Base-by-base conservation (phyloP, 1,284 basidiomycete species). In the Chondrostereum purpureum region DNA sequence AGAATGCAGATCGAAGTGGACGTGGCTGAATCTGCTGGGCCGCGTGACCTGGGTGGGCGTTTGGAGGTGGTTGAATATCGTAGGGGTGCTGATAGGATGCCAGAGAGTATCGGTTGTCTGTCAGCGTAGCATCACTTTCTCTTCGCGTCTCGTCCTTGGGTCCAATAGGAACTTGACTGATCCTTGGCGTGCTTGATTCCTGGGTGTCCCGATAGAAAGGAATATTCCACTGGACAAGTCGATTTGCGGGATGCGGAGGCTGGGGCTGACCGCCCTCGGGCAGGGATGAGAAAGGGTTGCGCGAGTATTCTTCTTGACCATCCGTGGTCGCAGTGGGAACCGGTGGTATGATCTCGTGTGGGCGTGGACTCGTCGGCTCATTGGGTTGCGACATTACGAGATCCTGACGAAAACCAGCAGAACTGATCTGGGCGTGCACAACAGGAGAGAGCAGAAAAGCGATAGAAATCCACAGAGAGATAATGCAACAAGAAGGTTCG, bases 21-120 rank as follows among this genome's bases (percentile, higher is more conserved):
- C 47, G 52, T 20, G 46, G 43, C 14, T 47, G 43, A 6, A 21
- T 27, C 31, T 43, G 54, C 11, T 45, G 45, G 23, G n/a, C 48
- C 23, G 45, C 50, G 12, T 58, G 50, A 18, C 53, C 54, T 16
- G 66, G 48, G 51, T 75, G 71, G 1, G 63, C 65, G 44, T 62
- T 58, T 36, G 60, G 57, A 3, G 80, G 81, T 5, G 75, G 67
- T 14, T 60, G 63, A 42, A 83, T 80, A 37, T 80, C 75, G 51
- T 78, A 72, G 13, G 80, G 77, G 51, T 82, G 78, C 42, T 68
- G 63, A 59, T 78, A 74, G 2, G 78, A 78, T 10, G 77, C 72
- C 37, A 79, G 58, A 0, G 74, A 67, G 50, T 65, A 75, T 51
- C 62, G 67, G 42, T 64, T 58, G 49, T 68, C 54, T 4, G 53